Base-by-base conservation (phyloP, 805 yeast genomes). In the Huiozyma sinensis region DNA sequence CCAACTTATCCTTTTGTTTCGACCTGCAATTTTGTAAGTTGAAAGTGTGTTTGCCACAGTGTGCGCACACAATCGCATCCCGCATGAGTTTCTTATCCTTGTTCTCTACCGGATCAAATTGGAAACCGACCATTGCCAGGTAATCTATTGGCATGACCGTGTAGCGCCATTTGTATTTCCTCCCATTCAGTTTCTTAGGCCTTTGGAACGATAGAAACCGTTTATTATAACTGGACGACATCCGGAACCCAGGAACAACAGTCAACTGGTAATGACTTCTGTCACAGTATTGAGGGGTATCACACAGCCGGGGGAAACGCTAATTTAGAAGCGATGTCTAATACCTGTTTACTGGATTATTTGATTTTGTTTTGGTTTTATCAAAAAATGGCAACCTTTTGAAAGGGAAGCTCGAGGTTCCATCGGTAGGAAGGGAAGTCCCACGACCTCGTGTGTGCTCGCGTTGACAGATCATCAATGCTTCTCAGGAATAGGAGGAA, bases 401-500 rank as follows among this genome's bases (percentile, higher is more conserved):
- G 24, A 17, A 17, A 17, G 24, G 24, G 24, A 17, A 17, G 24
- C 24, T 17, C 24, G 24, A 17, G 24, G 24, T 17, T 17, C 24
- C 24, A 17, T 17, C 24, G 24, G 24, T 4, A 17, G 24, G 24
- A 4, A 17, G 24, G 24, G 24, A 17, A 17, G 24, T 17, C 24
- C 4, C 24, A 17, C 24, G 24, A 17, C 24, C 4, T 17, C 24
- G 4, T 17, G 24, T 17, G 24, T n/a, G n/a, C n/a, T n/a, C n/a
- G n/a, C n/a, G n/a, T 17, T 17, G 24, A 17, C 24, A 17, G 24
- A 17, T 17, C 24, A 17, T 17, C 33, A 31, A 52, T 50, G 57
- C 45, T 47, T 52, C 32, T 52, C 53, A 38, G 64, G 60, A 28
- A 67, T 66, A 33, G 67, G 66, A 34, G 57, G 51, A 41, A 36